These are phyloP conservation scores for Kluyveromyces sp. DNA, from an alignment of 1,139 yeast genomes.

Conservation along the genomic window DNA sequence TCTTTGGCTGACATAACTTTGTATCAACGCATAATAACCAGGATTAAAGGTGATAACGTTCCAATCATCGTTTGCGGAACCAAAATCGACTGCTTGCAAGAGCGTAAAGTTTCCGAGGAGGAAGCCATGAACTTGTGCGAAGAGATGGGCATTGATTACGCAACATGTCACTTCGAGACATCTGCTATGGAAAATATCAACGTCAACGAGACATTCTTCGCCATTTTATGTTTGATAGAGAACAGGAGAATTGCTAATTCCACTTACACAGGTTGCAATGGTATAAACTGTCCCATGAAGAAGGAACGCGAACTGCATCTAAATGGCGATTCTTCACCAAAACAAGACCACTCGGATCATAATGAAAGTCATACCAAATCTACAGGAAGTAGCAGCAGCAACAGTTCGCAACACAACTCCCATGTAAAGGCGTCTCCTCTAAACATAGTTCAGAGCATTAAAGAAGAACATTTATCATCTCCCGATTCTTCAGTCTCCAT, in stretches of 20 bases:
- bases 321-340: no score
- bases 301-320: no score
- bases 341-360: no score
- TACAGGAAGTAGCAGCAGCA: no score
- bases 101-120: slow-evolving; percentile 9
- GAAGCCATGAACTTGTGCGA: slow-evolving; percentile 9
- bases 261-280: neutral
- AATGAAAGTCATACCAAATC: no score
- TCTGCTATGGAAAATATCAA: slow-evolving; percentile 20
- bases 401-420: no score
- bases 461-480: no score
- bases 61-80: slow-evolving; percentile 22
- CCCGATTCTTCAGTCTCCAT: no score
- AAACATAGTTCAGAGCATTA: no score
- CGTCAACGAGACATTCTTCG: slow-evolving; percentile 11
- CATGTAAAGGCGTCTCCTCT: no score
- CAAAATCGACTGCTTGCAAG: slow-evolving; percentile 17
- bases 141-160: slow-evolving; percentile 13
- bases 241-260: neutral
- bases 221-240: slow-evolving; percentile 12
- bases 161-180: slow-evolving; percentile 17
- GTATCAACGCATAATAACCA: slow-evolving; percentile 17
- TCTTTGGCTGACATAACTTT: slow-evolving; percentile 17
- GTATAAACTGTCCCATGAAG: neutral
- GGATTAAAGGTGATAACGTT: slow-evolving; percentile 15